phyloP scores from a whole-genome alignment of 257 asterid species.

The Salvia miltiorrhiza region DNA sequence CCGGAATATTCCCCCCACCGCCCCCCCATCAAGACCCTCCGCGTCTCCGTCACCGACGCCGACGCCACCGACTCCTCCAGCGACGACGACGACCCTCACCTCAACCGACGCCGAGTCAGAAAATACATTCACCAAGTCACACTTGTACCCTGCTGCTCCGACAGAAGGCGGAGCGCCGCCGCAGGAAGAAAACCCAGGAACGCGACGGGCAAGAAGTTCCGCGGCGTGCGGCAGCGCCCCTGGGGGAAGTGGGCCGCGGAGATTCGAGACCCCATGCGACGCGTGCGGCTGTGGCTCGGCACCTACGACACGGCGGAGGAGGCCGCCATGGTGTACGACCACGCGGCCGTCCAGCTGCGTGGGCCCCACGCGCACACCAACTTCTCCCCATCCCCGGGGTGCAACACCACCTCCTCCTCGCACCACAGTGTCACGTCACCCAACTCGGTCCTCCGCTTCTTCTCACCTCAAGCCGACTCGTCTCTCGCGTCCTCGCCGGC shows the following conservation, averaged over 20 bases:
- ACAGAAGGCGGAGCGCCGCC: background rate
- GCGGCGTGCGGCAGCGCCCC: constrained; percentile 80
- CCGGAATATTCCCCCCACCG: constrained; percentile 20
- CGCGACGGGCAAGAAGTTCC: constrained; percentile 37
- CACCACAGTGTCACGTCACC: constrained; percentile 47
- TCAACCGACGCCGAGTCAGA: constrained; percentile 42
- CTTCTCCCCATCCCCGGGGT: constrained; percentile 27
- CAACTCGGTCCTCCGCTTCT: constrained; percentile 57
- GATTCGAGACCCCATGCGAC: constrained; percentile 74
- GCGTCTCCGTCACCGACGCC: constrained; percentile 66
- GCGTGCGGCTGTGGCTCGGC: constrained; percentile 84
- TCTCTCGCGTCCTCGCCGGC: constrained; percentile 7
- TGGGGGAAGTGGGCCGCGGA: constrained; percentile 98
- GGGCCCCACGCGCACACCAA: constrained; percentile 83
- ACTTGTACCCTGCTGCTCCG: constrained; percentile 26
- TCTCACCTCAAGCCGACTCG: constrained; percentile 32
- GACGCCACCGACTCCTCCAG: constrained; percentile 89
- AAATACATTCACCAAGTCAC: constrained; percentile 58
- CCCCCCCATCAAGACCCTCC: constrained; percentile 27
- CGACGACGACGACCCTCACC: constrained; percentile 46
- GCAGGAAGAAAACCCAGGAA: background rate
- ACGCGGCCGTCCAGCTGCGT: constrained; percentile 80
- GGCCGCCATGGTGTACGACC: constrained; percentile 91
- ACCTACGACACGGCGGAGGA: constrained; percentile 87
- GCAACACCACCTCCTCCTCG: constrained; percentile 41